A percentile compares a stretch with the other conserved stretches of the same genome.
phyloP scores from a whole-genome alignment of 305 asterid genomes.

The Fraxinus greggii region DNA sequence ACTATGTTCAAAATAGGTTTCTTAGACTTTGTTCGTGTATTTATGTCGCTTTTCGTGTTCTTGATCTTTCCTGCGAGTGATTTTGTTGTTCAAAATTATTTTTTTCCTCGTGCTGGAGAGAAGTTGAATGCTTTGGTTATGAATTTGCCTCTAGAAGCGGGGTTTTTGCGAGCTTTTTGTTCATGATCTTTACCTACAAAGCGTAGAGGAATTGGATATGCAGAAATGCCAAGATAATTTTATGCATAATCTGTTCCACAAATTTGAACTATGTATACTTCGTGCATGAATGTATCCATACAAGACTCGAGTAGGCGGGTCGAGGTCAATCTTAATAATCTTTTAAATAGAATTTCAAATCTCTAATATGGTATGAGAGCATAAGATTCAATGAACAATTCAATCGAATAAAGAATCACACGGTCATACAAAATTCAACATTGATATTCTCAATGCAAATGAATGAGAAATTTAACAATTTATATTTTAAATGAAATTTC shows the following conservation, averaged over 20 bases:
- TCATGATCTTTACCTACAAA: slow-evolving; percentile 51
- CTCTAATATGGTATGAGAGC: too few relatives aligned
- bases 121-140: slow-evolving; percentile 42
- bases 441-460: too few relatives aligned
- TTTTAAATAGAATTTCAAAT: too few relatives aligned
- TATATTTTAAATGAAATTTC: too few relatives aligned
- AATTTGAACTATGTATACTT: neutral
- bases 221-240: slow-evolving; percentile 29
- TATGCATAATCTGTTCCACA: neutral
- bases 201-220: slow-evolving; percentile 57
- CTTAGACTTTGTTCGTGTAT: slow-evolving; percentile 50
- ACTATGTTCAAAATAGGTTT: slow-evolving; percentile 31
- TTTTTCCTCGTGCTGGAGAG: slow-evolving; percentile 35
- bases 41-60: slow-evolving; percentile 48
- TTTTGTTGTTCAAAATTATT: slow-evolving; percentile 46
- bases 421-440: too few relatives aligned
- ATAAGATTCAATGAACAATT: too few relatives aligned
- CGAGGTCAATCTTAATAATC: too few relatives aligned
- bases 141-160: slow-evolving; percentile 64
- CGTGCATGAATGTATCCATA: neutral
- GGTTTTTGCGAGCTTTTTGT: slow-evolving; percentile 45
- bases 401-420: too few relatives aligned
- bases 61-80: slow-evolving; percentile 55
- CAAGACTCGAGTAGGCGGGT: too few relatives aligned
- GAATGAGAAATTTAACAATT: too few relatives aligned